Evolutionary conservation across 176 grass and related monocot species (phyloP), one percentile per base, ranked within the genome.

Genomic region (Hordeum marinum): DNA sequence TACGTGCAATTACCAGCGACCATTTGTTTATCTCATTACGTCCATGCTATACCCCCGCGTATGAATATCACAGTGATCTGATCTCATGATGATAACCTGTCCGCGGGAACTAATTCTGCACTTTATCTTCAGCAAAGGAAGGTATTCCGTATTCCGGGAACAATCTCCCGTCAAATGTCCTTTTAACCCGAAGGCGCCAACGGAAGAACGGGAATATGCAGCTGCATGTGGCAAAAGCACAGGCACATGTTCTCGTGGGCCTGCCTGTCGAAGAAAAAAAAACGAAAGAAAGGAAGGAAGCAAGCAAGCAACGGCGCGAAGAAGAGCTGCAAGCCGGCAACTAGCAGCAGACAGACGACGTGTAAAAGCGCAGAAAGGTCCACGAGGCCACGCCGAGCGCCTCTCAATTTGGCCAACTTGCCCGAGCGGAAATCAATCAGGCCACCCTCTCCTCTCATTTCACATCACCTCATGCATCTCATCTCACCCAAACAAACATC

Each of bases 321-420:
- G 24, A 11, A 9, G 9, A 61, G 0, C 11, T 21, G 66, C 48
- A 52, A 18, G 32, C 48, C 17, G 5, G 31, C 29, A 9, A 69
- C 9, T 29, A 34, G 27, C 25, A 52, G 45, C 45, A 37, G 32
- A 21, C 43, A 54, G 72, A 3, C 5, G 17, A 50, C 77, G 62
- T 81, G 82, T 85, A 81, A 85, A 77, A 81, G 88, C 83, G 31
- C 13, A 20, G 31, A 54, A 70, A 48, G 83, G 78, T 82, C 58
- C 60, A 76, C 61, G 70, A 32, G 5, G n/a, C 48, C 35, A 46
- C 59, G 6, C 43, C 34, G 39, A 25, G 46, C 24, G 26, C 32
- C 66, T 42, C 67, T 14, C 71, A 50, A 74, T 6, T 74, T 71
- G 73, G 34, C 25, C 87, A 89, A 89, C 40, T 89, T 84, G 87